Conservation (phyloP, 352 stramenopile species). For the Phytopythium helicoides region DNA sequence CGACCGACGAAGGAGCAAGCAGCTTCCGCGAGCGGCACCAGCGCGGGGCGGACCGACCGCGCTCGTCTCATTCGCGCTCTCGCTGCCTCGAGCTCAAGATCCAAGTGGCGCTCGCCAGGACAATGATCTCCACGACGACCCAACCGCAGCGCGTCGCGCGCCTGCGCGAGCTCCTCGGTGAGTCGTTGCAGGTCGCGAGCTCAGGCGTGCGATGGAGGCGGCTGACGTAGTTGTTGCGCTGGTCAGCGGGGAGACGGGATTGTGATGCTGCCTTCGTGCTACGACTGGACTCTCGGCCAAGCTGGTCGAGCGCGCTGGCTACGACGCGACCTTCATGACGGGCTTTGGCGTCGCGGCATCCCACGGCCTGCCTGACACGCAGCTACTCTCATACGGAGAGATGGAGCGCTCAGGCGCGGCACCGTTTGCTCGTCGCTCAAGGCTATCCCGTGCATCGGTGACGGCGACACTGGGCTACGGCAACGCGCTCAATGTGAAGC, state of each 20-base stretch:
- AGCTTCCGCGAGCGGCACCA: too few species aligned
- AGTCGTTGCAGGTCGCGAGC: too few species aligned
- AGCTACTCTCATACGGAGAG: conserved; percentile 70
- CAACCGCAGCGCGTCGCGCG: conserved; percentile 41
- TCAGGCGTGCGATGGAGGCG: neutral
- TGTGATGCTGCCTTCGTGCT: conserved; percentile 88
- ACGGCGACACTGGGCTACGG: conserved; percentile 92
- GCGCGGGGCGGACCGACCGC: neutral
- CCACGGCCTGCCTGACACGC: conserved; percentile 88
- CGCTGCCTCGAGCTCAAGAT: neutral
- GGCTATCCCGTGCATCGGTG: conserved; percentile 67
- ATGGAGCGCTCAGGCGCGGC: conserved; percentile 42
- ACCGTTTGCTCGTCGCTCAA: conserved; percentile 43
- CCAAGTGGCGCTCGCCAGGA: neutral
- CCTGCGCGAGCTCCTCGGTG: conserved; percentile 49
- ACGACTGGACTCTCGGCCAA: conserved; percentile 90
- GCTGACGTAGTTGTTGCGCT: neutral
- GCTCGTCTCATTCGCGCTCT: conserved; percentile 6
- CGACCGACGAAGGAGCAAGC: too few species aligned
- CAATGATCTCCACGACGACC: conserved; percentile 23
- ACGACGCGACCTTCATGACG: conserved; percentile 92
- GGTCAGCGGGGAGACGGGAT: conserved; percentile 41
- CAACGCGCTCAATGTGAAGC: conserved; percentile 93
- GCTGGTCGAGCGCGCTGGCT: conserved; percentile 83
- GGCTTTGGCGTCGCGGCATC: conserved; percentile 90